Percentiles rank a stretch among this genome's conserved stretches.
Conservation (phyloP, 331 rosid genomes). For the Stylosanthes scabra region DNA sequence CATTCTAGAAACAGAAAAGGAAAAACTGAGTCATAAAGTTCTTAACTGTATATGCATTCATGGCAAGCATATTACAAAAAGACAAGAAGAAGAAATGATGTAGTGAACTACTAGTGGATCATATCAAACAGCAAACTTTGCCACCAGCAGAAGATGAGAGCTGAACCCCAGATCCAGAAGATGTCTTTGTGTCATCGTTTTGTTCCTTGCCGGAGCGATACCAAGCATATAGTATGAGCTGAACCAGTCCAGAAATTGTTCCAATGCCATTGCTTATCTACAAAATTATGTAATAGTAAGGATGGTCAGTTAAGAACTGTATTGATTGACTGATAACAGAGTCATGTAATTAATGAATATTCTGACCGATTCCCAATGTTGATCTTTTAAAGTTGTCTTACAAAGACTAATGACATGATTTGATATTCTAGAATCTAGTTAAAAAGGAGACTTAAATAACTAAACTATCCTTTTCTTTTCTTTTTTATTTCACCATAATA, state of each 20-base stretch:
- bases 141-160: conserved; percentile 37
- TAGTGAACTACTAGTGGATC: background rate
- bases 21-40: background rate
- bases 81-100: background rate
- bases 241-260: conserved; percentile 61
- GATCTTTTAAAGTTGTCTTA: too few relatives aligned
- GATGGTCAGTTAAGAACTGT: background rate
- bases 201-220: conserved; percentile 40
- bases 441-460: too few relatives aligned
- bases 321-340: background rate
- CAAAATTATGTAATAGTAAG: background rate
- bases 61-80: background rate
- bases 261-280: conserved; percentile 82
- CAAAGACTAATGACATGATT: too few relatives aligned
- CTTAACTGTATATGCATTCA: too few relatives aligned
- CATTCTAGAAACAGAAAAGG: background rate
- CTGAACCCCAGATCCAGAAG: conserved; percentile 40
- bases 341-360: background rate
- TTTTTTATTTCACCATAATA: too few relatives aligned
- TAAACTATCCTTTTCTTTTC: too few relatives aligned
- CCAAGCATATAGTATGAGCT: conserved; percentile 57
- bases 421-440: too few relatives aligned
- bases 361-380: too few relatives aligned
- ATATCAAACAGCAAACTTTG: conserved; percentile 14
- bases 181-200: conserved; percentile 17